These are phyloP conservation scores for Neurospora cerealis DNA, from an alignment of 495 filamentous ascomycete species.

Conservation along the genomic window DNA sequence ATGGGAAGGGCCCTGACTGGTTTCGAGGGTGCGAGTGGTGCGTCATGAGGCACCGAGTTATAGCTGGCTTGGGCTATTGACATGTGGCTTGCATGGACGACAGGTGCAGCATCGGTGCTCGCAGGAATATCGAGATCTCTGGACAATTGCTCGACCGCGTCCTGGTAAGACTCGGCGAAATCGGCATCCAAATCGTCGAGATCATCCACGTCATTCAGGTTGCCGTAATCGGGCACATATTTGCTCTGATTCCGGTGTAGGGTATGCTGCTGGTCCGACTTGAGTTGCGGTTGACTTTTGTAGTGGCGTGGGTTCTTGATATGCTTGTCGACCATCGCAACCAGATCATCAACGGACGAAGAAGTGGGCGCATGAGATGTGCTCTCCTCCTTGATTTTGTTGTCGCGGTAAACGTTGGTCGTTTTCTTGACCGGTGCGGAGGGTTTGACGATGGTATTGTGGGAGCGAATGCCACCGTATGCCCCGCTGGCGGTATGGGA, in stretches of 20 bases:
- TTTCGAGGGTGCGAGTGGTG: constrained; percentile 1
- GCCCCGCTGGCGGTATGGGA: neutral
- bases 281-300: constrained; percentile 33
- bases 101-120: neutral
- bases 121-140: constrained; percentile 5
- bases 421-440: constrained; percentile 37
- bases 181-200: constrained; percentile 22
- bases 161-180: constrained; percentile 30
- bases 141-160: constrained; percentile 30
- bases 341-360: constrained; percentile 9
- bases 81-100: neutral
- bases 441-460: neutral
- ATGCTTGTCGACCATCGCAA: constrained; percentile 17
- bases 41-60: neutral
- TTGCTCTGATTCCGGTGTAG: constrained; percentile 27
- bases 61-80: constrained; percentile 2
- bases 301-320: constrained; percentile 31
- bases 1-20: constrained; percentile 11
- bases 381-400: constrained; percentile 16
- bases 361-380: constrained; percentile 3
- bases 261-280: constrained; percentile 14
- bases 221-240: constrained; percentile 7
- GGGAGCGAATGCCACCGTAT: neutral
- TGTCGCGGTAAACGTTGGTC: constrained; percentile 60
- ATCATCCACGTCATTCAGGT: constrained; percentile 15